These are phyloP conservation scores for Furcasterigmium sp. DNA, from an alignment of 2,329 filamentous ascomycete species.

Conservation along the genomic window DNA sequence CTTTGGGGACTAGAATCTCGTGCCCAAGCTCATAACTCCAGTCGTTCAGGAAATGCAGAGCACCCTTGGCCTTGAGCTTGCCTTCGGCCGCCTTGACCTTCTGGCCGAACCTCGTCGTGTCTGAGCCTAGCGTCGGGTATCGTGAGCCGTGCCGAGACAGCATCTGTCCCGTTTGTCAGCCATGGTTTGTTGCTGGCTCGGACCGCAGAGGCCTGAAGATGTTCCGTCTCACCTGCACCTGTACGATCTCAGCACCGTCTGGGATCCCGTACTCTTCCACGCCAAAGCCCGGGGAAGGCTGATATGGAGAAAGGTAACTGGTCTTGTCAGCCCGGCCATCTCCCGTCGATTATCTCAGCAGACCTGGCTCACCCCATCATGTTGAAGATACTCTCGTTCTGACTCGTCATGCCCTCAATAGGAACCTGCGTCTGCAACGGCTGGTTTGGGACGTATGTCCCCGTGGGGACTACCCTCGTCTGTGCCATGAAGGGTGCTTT, in stretches of 20 bases:
- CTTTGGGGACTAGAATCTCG: slow-evolving; percentile 68
- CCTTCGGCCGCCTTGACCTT: slow-evolving; percentile 50
- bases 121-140: slow-evolving; percentile 61
- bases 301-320: slow-evolving; percentile 60
- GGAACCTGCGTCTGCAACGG: slow-evolving; percentile 68
- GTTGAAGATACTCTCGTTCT: slow-evolving; percentile 63
- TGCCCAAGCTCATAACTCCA: slow-evolving; percentile 66
- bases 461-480: slow-evolving; percentile 62
- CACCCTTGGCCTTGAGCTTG: slow-evolving; percentile 50
- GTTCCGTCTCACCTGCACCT: slow-evolving; percentile 44
- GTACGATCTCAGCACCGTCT: slow-evolving; percentile 59
- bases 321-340: neutral
- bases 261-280: slow-evolving; percentile 68
- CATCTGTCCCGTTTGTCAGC: slow-evolving; percentile 42
- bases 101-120: slow-evolving; percentile 48
- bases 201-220: neutral
- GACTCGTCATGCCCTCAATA: slow-evolving; percentile 51
- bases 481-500: slow-evolving; percentile 65
- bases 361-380: slow-evolving; percentile 52
- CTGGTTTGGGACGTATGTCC: slow-evolving; percentile 60
- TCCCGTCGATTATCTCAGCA: neutral
- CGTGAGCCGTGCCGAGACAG: slow-evolving; percentile 68
- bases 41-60: slow-evolving; percentile 59
- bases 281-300: slow-evolving; percentile 67
- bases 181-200: neutral